These are phyloP conservation scores for Botryotinia globosa DNA, from an alignment of 2,329 filamentous ascomycete species.

Conservation along the genomic window DNA sequence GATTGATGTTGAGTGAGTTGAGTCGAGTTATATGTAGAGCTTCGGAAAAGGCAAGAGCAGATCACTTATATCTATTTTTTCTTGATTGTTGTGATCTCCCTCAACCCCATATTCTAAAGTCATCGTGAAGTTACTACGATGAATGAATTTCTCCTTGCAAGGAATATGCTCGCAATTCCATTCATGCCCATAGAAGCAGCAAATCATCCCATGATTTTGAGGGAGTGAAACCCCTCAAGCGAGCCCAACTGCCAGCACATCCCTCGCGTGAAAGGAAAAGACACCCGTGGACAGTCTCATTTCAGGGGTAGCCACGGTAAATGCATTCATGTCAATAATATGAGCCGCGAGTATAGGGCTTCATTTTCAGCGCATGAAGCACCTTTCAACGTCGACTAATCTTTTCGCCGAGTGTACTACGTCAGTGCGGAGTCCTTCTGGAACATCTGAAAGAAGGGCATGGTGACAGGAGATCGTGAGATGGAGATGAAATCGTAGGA, in stretches of 20 bases:
- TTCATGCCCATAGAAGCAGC: constrained; percentile 12
- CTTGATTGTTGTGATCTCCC: constrained; percentile 7
- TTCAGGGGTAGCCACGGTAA: constrained; percentile 14
- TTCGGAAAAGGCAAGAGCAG: constrained; percentile 2
- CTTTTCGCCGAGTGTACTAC: background rate
- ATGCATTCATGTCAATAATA: background rate
- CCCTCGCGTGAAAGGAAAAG: background rate
- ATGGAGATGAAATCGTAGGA: background rate
- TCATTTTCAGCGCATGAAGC: constrained; percentile 4
- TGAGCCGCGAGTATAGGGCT: constrained; percentile 1
- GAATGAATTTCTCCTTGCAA: background rate
- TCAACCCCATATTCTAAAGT: constrained; percentile 11
- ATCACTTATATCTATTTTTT: constrained; percentile 5
- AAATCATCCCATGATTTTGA: constrained; percentile 3
- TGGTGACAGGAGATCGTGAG: background rate
- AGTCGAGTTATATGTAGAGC: background rate
- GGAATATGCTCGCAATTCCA: background rate
- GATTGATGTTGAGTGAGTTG: background rate
- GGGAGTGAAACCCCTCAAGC: background rate
- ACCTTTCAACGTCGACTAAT: background rate
- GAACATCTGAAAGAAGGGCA: background rate
- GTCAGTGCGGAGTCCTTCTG: constrained; percentile 13
- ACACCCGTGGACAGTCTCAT: background rate
- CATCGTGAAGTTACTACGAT: background rate
- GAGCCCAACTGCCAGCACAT: constrained; percentile 16